Evolutionary conservation across 208 protist species (phyloP).

Genomic region (Leishmania lainsoni): DNA sequence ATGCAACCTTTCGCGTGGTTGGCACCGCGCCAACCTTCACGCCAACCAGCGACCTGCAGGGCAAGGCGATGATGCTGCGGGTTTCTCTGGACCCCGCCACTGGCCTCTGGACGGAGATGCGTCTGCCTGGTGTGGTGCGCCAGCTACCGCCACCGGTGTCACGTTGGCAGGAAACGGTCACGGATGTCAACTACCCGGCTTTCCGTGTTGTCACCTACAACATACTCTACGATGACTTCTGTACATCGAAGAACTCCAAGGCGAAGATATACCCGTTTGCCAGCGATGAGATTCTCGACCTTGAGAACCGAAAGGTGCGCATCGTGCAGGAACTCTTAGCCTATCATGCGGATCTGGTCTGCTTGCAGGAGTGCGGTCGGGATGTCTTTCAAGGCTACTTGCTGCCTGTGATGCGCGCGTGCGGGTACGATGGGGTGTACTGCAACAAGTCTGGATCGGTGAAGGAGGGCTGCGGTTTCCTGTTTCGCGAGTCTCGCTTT

Average conservation of each 20-base stretch:
- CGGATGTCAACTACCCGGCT: conserved; percentile 27
- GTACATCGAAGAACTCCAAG: conserved; percentile 57
- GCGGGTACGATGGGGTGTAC: conserved; percentile 78
- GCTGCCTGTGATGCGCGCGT: conserved; percentile 50
- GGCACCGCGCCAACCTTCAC: conserved; percentile 55
- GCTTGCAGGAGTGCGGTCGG: conserved; percentile 89
- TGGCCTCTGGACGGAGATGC: conserved; percentile 70
- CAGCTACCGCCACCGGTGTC: conserved; percentile 46
- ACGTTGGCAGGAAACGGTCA: conserved; percentile 62
- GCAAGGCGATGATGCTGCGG: conserved; percentile 60
- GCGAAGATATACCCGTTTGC: conserved; percentile 88
- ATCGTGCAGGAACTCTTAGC: conserved; percentile 85
- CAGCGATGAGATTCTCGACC: conserved; percentile 68
- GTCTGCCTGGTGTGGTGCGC: conserved; percentile 50
- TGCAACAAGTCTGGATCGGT: conserved; percentile 76
- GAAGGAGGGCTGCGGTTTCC: conserved; percentile 78
- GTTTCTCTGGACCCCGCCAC: conserved; percentile 41
- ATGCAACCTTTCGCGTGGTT: conserved; percentile 31
- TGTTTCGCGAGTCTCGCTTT: conserved; percentile 64
- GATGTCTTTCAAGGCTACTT: conserved; percentile 79
- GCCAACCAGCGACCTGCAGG: conserved; percentile 52
- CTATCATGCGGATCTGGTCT: conserved; percentile 82
- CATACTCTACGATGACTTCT: conserved; percentile 90
- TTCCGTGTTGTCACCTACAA: conserved; percentile 93
- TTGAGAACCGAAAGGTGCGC: conserved; percentile 72